A percentile compares a stretch with the other conserved stretches of the same genome.
These are phyloP conservation scores for Saururus chinensis DNA, from an alignment of 164 flowering plant species.

Conservation along the genomic window DNA sequence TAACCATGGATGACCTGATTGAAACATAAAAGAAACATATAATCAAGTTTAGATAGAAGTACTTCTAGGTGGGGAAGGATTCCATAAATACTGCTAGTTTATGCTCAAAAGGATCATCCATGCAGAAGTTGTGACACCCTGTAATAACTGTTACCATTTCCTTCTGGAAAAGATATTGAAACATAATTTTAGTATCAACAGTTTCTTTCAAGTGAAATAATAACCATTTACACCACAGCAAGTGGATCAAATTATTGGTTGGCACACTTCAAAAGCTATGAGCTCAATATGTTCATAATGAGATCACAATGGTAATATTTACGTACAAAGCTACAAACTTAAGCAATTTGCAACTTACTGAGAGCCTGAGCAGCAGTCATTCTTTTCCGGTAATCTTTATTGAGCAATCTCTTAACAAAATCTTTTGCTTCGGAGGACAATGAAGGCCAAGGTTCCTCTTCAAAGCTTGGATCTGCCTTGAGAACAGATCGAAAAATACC, in stretches of 20 bases:
- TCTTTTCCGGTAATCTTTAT: slow-evolving; percentile 87
- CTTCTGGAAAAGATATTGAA: too few species aligned
- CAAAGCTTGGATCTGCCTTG: slow-evolving; percentile 82
- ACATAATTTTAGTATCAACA: too few species aligned
- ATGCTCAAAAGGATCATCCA: too few species aligned
- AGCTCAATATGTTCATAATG: slow-evolving; percentile 4
- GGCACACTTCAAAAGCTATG: background rate
- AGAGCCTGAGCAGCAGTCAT: slow-evolving; percentile 95
- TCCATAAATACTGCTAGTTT: background rate
- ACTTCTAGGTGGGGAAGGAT: too few species aligned
- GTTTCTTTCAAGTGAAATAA: too few species aligned
- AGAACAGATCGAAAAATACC: slow-evolving; percentile 88
- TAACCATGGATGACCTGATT: slow-evolving; percentile 95
- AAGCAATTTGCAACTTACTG: slow-evolving; percentile 34
- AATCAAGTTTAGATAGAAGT: too few species aligned
- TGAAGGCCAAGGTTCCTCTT: slow-evolving; percentile 95
- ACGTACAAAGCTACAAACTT: background rate
- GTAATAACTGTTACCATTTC: too few species aligned
- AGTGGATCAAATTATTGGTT: too few species aligned
- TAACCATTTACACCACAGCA: too few species aligned
- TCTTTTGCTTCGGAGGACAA: slow-evolving; percentile 76
- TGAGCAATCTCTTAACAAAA: slow-evolving; percentile 81
- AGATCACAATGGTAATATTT: background rate
- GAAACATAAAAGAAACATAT: too few species aligned
- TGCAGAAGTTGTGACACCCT: too few species aligned